Base-by-base conservation (phyloP, 768 basidiomycete genomes). In the Hericium rajendrae region DNA sequence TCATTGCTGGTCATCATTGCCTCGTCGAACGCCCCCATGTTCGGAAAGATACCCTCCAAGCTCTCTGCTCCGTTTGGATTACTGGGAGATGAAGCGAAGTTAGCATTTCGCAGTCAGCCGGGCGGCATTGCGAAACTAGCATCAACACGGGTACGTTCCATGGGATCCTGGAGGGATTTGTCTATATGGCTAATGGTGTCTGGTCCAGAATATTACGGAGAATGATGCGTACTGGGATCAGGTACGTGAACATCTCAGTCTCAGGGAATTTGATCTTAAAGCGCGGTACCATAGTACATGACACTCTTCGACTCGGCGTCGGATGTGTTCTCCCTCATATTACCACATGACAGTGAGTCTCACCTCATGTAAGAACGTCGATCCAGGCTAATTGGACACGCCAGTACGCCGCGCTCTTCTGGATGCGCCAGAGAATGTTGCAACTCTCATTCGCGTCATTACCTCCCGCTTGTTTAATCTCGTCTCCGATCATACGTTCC, bases 201-300 rank as follows among this genome's bases (percentile, higher is more conserved):
- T 37, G 26, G 37, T 51, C 38, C 59, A 93, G 90, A 82, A 88
- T 64, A 93, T 94, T 52, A 69, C 83, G 2, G 76, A 82, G 57
- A 78, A 73, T 2, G 94, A 97, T 66, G 73, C 69, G n/a, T 94
- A 94, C 66, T 95, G 93, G 93, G 80, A 92, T 58, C 93, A 95
- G 74, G 91, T 89, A 61, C 65, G 81, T 65, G 28, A 13, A 22
- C 54, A 38, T 15, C 37, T 18, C 38, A 22, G 32, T 20, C 46
- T 24, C 39, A 24, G 49, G 16, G 20, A 22, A 22, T 28, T 57
- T 48, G 12, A 11, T 18, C 37, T 52, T 6, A 24, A 57, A 20
- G 51, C 38, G 26, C 22, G 4, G 5, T 59, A 43, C 22, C 16
- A 15, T 65, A 94, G 90, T 97, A 88, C 66, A 84, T 88, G 61